Conservation (phyloP, 2,329 filamentous ascomycete genomes). For the Diaporthe vexans region DNA sequence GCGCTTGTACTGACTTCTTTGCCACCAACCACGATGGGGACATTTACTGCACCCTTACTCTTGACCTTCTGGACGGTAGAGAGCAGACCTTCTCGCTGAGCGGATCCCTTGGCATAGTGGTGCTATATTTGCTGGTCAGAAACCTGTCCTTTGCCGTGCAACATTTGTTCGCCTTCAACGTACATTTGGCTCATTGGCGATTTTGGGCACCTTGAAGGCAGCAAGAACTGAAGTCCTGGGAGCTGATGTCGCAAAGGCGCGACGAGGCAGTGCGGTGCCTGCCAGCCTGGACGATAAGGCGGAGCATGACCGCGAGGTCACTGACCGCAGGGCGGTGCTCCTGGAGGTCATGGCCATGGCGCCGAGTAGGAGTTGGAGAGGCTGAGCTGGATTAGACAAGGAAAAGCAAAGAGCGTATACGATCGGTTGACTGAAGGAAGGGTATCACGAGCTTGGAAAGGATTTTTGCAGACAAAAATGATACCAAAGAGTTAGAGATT, state of each 20-base stretch:
- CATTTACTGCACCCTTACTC: conserved; percentile 77
- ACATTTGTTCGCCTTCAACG: conserved; percentile 53
- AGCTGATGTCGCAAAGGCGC: conserved; percentile 48
- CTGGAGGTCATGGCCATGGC: conserved; percentile 38
- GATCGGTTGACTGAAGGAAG: background rate
- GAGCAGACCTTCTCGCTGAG: conserved; percentile 81
- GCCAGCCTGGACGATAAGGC: conserved; percentile 28
- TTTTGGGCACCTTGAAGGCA: conserved; percentile 87
- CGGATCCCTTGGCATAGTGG: conserved; percentile 87
- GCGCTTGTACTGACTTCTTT: conserved; percentile 72
- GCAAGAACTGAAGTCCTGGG: conserved; percentile 73
- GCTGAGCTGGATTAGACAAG: background rate
- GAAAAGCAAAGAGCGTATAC: background rate
- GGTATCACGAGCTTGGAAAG: conserved; percentile 28
- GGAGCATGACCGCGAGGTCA: conserved; percentile 35
- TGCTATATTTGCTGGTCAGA: conserved; percentile 67
- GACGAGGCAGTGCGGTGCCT: conserved; percentile 33
- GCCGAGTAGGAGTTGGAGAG: background rate
- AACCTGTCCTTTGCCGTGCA: background rate
- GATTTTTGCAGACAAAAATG: background rate
- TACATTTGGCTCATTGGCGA: conserved; percentile 97
- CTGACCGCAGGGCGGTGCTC: conserved; percentile 36
- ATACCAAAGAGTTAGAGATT: background rate
- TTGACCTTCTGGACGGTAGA: conserved; percentile 80
- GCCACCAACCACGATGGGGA: conserved; percentile 87